Evolutionary conservation across 2,329 filamentous ascomycete species (phyloP).

Genomic region (Xylariomycetidae sp.): DNA sequence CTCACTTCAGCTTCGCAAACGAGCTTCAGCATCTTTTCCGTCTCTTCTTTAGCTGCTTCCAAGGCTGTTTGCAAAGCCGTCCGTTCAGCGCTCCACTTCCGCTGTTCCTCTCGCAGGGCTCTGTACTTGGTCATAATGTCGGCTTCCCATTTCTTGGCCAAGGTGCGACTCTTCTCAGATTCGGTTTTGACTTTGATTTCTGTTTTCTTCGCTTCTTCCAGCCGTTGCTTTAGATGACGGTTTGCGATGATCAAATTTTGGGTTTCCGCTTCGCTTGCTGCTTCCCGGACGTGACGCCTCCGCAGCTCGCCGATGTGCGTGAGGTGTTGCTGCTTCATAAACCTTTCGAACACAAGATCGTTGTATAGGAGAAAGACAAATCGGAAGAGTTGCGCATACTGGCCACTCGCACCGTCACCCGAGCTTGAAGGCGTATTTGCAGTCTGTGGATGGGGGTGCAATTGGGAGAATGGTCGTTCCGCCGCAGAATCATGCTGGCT

Average conservation of each 20-base stretch:
- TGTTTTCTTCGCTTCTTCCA: conserved; percentile 65
- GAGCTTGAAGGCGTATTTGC: conserved; percentile 22
- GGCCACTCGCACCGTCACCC: conserved; percentile 14
- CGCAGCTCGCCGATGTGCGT: conserved; percentile 75
- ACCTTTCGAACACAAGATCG: conserved; percentile 76
- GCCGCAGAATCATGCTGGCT: conserved; percentile 42
- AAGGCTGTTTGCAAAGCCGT: conserved; percentile 53
- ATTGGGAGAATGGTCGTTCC: conserved; percentile 30
- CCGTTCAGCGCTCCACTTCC: conserved; percentile 54
- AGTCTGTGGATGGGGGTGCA: conserved; percentile 22
- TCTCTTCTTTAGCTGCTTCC: conserved; percentile 51
- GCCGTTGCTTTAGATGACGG: conserved; percentile 63
- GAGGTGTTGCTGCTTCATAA: conserved; percentile 77
- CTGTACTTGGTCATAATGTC: conserved; percentile 63
- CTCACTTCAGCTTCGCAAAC: conserved; percentile 64
- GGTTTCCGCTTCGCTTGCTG: conserved; percentile 73
- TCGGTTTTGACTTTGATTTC: conserved; percentile 68
- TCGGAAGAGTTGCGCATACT: conserved; percentile 54
- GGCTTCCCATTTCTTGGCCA: conserved; percentile 73
- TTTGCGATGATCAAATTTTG: conserved; percentile 76
- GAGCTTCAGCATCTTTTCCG: conserved; percentile 57
- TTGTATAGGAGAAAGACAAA: conserved; percentile 73
- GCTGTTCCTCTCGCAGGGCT: conserved; percentile 62
- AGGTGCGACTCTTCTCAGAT: conserved; percentile 62
- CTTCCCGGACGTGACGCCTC: conserved; percentile 67